Conservation (phyloP, 1,284 basidiomycete species). For the Pyrrhoderma noxium region DNA sequence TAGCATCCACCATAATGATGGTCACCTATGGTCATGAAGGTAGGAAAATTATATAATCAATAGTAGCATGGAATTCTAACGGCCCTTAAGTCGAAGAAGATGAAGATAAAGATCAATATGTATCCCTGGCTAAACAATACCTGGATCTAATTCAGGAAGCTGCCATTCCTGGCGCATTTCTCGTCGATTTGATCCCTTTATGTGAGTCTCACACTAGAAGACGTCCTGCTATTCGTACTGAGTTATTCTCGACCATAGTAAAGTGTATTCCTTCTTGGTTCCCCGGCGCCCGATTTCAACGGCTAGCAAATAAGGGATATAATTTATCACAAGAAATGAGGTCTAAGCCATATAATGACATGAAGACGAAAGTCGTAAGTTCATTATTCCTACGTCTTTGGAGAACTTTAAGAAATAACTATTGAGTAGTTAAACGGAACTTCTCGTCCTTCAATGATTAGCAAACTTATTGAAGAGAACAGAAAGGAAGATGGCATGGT, state of each 20-base stretch:
- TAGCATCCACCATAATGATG: not conserved
- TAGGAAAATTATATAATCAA: not conserved
- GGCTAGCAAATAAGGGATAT: slow-evolving; percentile 33
- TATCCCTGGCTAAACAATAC: slow-evolving; percentile 33
- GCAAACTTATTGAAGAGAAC: slow-evolving; percentile 9
- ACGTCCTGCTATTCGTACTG: not conserved
- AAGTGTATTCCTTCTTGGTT: slow-evolving; percentile 55
- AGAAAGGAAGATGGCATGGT: slow-evolving; percentile 1
- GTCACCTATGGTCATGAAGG: not conserved
- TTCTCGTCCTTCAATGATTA: slow-evolving; percentile 9
- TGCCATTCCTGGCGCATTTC: slow-evolving; percentile 25
- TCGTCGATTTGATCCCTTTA: slow-evolving; percentile 27
- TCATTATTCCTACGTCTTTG: too few species aligned
- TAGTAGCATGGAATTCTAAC: slow-evolving; percentile 3
- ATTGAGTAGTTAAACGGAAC: not conserved
- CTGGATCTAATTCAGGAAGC: slow-evolving; percentile 23
- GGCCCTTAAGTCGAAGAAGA: slow-evolving; percentile 27
- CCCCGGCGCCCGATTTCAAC: slow-evolving; percentile 55
- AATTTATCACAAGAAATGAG: too few species aligned
- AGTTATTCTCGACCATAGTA: slow-evolving; percentile 35
- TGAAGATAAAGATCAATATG: slow-evolving; percentile 36
- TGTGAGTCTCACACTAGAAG: slow-evolving; percentile 19
- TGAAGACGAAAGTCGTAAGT: too few species aligned
- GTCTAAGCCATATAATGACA: too few species aligned
- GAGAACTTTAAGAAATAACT: too few species aligned